Evolutionary conservation across 2,329 filamentous ascomycete species (phyloP), one percentile per base, ranked within the genome.

Genomic region (Xylogone sp.): DNA sequence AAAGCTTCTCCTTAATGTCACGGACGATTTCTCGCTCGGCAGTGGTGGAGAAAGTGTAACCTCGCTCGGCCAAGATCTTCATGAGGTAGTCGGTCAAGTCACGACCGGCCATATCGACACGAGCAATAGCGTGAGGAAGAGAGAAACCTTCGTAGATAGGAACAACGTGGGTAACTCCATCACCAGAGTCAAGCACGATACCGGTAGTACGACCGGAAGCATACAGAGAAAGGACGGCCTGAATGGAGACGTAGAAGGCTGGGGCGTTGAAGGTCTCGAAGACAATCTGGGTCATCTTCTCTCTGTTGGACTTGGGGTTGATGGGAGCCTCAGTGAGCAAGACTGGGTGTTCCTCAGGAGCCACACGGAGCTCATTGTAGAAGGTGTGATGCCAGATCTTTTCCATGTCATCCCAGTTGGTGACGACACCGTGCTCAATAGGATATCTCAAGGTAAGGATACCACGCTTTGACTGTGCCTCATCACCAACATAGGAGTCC

Each of bases 371-470:
- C 84, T 99, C 94, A 82, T 99, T 99, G 90, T 97, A 99, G 86
- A 99, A 99, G 73, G 94, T 97, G 90, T 99, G 94, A 79, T 99
- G 94, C 94, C 94, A 99, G 69, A 99, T 97, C 88, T 97, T 97
- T 84, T 97, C 94, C 94, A 97, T 97, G 78, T 97, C 94, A 76
- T 99, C 94, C 94, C 94, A 99, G 90, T 97, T 97, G 81, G 94
- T 99, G 74, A 99, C 94, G 70, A 99, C 94, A 94, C 94, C 94
- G 87, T 99, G 94, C 86, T 99, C 94, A 75, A 99, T 99, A 73
- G 94, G 94, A 81, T 99, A 99, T 83, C 94, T 88, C 74, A 99
- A 86, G 61, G 93, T 97, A 68, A 99, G 86, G 81, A 99, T 97
- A 96, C 94, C 94, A 94, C 94, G 93, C 92, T 99, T 99, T 75